Conservation (phyloP, 495 filamentous ascomycete species). For the Annulohypoxylon moriforme region DNA sequence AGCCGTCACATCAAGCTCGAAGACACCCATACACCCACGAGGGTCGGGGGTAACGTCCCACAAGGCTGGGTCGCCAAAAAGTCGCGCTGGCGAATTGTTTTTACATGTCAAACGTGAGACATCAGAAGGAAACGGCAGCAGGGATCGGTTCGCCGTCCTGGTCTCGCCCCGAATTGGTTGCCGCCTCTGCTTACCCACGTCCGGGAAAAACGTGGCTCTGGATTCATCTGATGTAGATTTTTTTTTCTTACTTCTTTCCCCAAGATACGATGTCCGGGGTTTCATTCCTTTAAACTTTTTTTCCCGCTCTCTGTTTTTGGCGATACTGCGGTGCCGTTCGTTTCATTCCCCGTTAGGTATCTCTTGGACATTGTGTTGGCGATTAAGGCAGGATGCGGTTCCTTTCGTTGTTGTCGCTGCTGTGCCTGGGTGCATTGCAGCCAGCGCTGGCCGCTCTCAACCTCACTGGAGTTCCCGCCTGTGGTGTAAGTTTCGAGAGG, state of each 20-base stretch:
- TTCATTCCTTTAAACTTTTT: constrained; percentile 25
- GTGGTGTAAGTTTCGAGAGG: constrained; percentile 37
- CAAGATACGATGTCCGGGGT: constrained; percentile 22
- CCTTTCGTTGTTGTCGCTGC: constrained; percentile 34
- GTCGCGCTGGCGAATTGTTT: constrained; percentile 27
- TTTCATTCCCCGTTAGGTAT: constrained; percentile 20
- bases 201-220: neutral
- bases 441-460: constrained; percentile 39
- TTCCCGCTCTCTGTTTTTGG: neutral
- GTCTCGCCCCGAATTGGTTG: constrained; percentile 10
- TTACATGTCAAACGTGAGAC: constrained; percentile 15
- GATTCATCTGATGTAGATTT: neutral
- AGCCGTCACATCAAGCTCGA: constrained; percentile 35
- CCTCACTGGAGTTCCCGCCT: constrained; percentile 31
- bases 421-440: constrained; percentile 39
- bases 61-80: constrained; percentile 37
- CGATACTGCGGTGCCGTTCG: constrained; percentile 33
- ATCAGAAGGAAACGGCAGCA: constrained; percentile 7
- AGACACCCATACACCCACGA: constrained; percentile 9
- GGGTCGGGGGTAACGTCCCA: constrained; percentile 30
- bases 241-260: neutral
- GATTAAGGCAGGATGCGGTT: constrained; percentile 28
- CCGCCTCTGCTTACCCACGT: constrained; percentile 6
- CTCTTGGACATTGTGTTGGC: constrained; percentile 13
- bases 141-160: constrained; percentile 28